Percentiles rank a stretch among this genome's conserved stretches.
These are phyloP conservation scores for Ailanthus altissimus DNA, from an alignment of 345 rosid species.

Conservation along the genomic window DNA sequence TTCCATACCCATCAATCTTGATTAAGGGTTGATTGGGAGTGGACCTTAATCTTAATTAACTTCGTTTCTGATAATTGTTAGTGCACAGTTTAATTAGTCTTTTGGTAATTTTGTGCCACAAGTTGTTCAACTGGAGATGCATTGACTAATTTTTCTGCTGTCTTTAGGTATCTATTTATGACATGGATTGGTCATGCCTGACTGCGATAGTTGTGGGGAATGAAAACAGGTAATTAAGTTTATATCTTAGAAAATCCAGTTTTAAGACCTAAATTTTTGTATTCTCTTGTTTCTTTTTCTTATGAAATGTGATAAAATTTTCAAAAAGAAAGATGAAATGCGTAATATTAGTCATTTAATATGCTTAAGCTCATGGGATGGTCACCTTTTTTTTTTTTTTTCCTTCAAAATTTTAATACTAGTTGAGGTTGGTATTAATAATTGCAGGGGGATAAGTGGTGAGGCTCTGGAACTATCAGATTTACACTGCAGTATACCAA, in stretches of 20 bases:
- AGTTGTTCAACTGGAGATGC: background rate
- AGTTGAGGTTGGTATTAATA: conserved; percentile 4
- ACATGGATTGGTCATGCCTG: conserved; percentile 94
- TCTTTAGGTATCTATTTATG: conserved; percentile 73
- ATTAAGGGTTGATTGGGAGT: background rate
- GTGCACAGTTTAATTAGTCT: background rate
- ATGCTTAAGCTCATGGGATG: conserved; percentile 6
- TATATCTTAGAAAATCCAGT: background rate
- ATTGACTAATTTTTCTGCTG: conserved; percentile 4
- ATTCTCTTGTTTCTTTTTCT: background rate
- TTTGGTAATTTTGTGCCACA: background rate
- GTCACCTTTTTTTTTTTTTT: background rate
- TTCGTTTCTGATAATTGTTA: background rate
- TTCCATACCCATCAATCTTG: background rate
- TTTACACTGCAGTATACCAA: conserved; percentile 82
- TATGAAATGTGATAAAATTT: background rate
- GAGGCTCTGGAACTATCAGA: conserved; percentile 80
- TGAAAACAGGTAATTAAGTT: conserved; percentile 57
- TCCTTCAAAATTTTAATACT: background rate
- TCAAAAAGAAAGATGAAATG: background rate
- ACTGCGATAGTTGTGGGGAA: conserved; percentile 97
- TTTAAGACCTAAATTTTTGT: background rate
- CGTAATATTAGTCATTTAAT: background rate
- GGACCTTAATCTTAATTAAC: background rate
- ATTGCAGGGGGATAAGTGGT: conserved; percentile 80